Conservation (phyloP, 2,329 filamentous ascomycete genomes). For the Penicillium sp. region DNA sequence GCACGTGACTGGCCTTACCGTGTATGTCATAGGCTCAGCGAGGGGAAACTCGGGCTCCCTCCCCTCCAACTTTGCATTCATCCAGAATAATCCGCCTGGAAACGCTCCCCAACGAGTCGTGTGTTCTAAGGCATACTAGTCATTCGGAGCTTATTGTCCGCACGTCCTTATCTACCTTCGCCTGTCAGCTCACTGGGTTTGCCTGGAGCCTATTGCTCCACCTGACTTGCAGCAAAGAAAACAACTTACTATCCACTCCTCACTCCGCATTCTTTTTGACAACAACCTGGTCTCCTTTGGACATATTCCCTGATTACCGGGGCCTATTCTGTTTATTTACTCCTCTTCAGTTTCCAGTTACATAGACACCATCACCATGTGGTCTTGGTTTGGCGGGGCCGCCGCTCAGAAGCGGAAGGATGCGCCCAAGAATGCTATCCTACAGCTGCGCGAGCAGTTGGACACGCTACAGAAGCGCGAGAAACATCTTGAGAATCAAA, state of each 20-base stretch:
- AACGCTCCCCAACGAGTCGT: not conserved
- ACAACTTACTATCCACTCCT: slow-evolving; percentile 10
- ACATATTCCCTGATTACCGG: not conserved
- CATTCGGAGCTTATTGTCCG: not conserved
- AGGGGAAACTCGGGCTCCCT: slow-evolving; percentile 29
- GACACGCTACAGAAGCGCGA: slow-evolving; percentile 98
- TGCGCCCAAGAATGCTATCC: slow-evolving; percentile 93
- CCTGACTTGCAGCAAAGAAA: slow-evolving; percentile 20
- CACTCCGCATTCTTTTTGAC: slow-evolving; percentile 3
- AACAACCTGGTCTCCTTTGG: slow-evolving; percentile 10
- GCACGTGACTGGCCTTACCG: slow-evolving; percentile 38
- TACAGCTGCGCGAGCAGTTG: slow-evolving; percentile 80
- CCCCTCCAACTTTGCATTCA: slow-evolving; percentile 23
- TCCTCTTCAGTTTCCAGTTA: not conserved
- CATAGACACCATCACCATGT: slow-evolving; percentile 47
- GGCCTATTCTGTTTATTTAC: not conserved
- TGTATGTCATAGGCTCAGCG: slow-evolving; percentile 39
- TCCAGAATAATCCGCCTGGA: slow-evolving; percentile 6
- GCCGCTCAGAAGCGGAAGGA: slow-evolving; percentile 85
- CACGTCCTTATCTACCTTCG: not conserved
- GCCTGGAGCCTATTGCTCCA: slow-evolving; percentile 18
- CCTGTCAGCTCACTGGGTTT: slow-evolving; percentile 2
- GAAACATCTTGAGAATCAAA: slow-evolving; percentile 84
- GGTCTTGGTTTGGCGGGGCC: slow-evolving; percentile 89
- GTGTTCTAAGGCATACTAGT: not conserved